A percentile compares a stretch with the other conserved stretches of the same genome.
phyloP scores from a whole-genome alignment of 306 rosid genomes.

The Prunus mira region DNA sequence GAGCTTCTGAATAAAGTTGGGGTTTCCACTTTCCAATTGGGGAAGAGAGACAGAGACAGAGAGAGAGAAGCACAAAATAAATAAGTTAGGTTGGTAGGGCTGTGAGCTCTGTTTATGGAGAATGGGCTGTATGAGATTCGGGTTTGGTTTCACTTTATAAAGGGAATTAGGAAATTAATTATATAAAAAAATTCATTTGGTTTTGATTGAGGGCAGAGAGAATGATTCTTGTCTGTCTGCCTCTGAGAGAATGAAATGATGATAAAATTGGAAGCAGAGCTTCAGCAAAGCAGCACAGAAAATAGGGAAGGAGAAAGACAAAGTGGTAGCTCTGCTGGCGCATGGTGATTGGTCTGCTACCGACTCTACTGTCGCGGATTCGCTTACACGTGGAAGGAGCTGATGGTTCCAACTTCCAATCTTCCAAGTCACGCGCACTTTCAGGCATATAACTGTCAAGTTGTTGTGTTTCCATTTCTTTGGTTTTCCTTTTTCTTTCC shows the following conservation, averaged over 20 bases:
- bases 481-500: too few relatives aligned
- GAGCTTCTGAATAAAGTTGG: neutral
- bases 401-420: neutral
- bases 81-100: neutral
- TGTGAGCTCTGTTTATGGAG: neutral
- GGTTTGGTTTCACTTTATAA: neutral
- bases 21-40: neutral
- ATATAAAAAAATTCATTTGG: neutral
- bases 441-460: neutral
- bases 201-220: neutral
- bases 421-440: neutral
- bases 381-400: constrained; percentile 6
- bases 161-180: neutral
- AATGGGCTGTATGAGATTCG: neutral
- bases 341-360: neutral
- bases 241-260: neutral
- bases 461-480: too few relatives aligned
- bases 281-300: neutral
- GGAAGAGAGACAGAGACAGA: neutral
- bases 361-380: neutral
- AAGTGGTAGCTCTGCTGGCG: neutral
- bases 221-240: neutral
- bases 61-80: neutral
- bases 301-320: neutral
- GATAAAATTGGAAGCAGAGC: neutral